Evolutionary conservation across 164 flowering plant genomes (phyloP), one percentile per base, ranked within the genome.

Genomic region (Magnolia officinalis): DNA sequence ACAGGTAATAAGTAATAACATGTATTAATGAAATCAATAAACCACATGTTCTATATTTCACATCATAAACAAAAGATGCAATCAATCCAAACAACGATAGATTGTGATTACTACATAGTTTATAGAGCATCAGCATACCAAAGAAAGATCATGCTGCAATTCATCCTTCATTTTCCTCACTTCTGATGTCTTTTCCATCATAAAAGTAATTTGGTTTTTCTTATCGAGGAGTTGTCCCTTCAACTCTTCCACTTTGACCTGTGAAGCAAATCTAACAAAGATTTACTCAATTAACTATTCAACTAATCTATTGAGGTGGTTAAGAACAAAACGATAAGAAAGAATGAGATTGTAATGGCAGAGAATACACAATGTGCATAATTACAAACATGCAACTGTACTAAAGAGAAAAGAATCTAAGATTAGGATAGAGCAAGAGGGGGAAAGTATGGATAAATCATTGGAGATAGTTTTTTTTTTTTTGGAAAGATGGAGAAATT

Each of bases 121-220:
- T 37, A 69, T 45, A 49, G 7, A 70, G 55, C 59, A 52, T 26
- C 59, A 71, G 71, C 87, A 73, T 89, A 96, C 99, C 95, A 82
- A 52, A 31, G 92, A 74, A 70, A 88, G 83, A 63, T 74, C 77
- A 11, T 92, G 85, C 80, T 85, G 84, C 80, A 90, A 75, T 74
- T 90, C 90, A 45, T 87, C 89, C 88, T 88, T 88, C 88, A 67
- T 83, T 80, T 84, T 87, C 76, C 85, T 88, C 61, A 89, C 89
- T 86, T 91, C 90, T 49, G 89, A 79, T 72, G 96, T 90, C 77
- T 78, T 89, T 49, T 90, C 88, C 83, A 89, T 80, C 95, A 96
- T 82, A 52, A 29, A 14, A n/a, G 86, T 86, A 83, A 89, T 87
- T 75, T 87, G 85, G 65, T 80, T 72, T 85, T 85, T 96, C 87